phyloP scores from a whole-genome alignment of 2,329 filamentous ascomycete genomes.

The Aspergillus fischeri region DNA sequence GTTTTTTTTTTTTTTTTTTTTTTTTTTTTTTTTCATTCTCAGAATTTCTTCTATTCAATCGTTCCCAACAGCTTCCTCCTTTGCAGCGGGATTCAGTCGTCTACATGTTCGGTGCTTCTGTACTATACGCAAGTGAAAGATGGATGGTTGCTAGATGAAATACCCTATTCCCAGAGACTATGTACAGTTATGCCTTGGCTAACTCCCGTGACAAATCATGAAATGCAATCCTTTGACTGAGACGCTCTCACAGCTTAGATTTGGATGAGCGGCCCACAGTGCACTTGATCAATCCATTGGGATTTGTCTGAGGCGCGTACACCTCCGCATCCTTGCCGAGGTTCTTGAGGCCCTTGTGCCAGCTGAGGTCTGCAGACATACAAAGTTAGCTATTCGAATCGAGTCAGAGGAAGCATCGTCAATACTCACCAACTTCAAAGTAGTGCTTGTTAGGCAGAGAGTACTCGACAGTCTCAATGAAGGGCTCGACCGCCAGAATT shows the following conservation, averaged over 20 bases:
- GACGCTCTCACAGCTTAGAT: slow-evolving; percentile 27
- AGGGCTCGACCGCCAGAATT: slow-evolving; percentile 72
- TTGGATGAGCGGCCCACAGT: slow-evolving; percentile 56
- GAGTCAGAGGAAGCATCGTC: slow-evolving; percentile 13
- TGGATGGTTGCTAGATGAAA: slow-evolving; percentile 11
- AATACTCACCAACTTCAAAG: slow-evolving; percentile 72
- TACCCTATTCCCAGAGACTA: slow-evolving; percentile 16
- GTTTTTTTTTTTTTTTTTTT: background rate
- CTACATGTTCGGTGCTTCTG: slow-evolving; percentile 7
- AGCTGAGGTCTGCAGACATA: slow-evolving; percentile 68
- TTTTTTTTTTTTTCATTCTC: background rate
- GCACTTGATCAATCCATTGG: slow-evolving; percentile 94
- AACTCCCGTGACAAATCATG: slow-evolving; percentile 15
- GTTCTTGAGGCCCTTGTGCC: slow-evolving; percentile 94
- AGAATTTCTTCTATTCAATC: slow-evolving; percentile 4
- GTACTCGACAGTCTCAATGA: slow-evolving; percentile 72
- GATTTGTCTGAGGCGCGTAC: slow-evolving; percentile 85
- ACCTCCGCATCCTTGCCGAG: slow-evolving; percentile 94
- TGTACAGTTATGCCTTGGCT: slow-evolving; percentile 10
- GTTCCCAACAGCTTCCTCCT: background rate
- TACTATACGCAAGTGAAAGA: slow-evolving; percentile 6
- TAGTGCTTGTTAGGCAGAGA: slow-evolving; percentile 97
- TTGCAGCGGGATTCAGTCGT: background rate
- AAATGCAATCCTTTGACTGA: background rate
- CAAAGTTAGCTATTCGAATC: slow-evolving; percentile 4